Evolutionary conservation across 768 basidiomycete species (phyloP), one percentile per base, ranked within the genome.

Genomic region (Pisolithus albus): DNA sequence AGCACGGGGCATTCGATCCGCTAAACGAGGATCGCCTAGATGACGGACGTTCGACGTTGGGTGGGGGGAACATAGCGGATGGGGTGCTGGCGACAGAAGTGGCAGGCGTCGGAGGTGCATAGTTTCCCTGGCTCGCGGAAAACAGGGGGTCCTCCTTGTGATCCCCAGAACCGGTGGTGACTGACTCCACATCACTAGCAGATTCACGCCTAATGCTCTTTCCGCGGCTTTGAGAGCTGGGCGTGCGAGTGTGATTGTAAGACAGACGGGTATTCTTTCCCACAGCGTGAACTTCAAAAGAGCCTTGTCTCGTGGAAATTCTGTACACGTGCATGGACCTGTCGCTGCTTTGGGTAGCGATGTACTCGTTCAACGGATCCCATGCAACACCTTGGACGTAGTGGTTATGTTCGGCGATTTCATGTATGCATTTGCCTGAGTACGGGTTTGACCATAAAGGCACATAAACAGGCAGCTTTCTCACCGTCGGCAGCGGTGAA

Each of bases 381-480:
- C 96, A 99, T 0, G 95, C 91, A 26, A 98, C 96, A 8, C 96
- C 96, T 72, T 99, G 96, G 0, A 99, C 96, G 64, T 90, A 97
- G 68, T 98, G 95, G 32, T 79, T 82, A 68, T 99, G 96, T 61
- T 98, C 95, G 1, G 90, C 86, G 54, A 94, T 87, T 66, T 93
- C 90, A 59, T 84, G 81, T 11, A 96, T 78, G 61, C 88, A 89
- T 74, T 87, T 86, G 26, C 92, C 92, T 92, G 61, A 5, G 6
- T 7, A 24, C 21, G 38, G 37, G 5, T 46, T 13, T 11, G 47
- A 45, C 46, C 30, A 41, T 52, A 15, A 36, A 32, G 24, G 50
- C 28, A 7, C 28, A 47, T n/a, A 41, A 9, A 19, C 47, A 45
- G 46, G 21, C 11, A 48, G 45, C 46, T 41, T 46, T 21, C 77